Conservation (phyloP, 1,284 basidiomycete species). For the Farysia itapuensis region DNA sequence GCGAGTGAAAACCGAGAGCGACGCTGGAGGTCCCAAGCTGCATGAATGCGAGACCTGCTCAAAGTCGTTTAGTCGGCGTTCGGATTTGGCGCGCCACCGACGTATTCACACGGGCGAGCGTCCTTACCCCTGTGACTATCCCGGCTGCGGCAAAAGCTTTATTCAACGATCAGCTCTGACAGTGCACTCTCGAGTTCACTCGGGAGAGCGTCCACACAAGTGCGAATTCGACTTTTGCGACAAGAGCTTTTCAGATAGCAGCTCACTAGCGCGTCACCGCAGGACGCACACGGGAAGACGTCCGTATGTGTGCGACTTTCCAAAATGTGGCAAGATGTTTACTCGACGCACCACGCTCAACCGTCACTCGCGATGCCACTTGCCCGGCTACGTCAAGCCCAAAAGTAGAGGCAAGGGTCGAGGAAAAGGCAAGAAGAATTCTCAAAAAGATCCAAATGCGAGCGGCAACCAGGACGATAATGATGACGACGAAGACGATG, state of each 20-base stretch:
- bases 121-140: slow-evolving; percentile 68
- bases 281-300: slow-evolving; percentile 70
- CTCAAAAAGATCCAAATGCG: slow-evolving; percentile 1
- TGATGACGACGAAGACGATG: slow-evolving; percentile 32
- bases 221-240: slow-evolving; percentile 69
- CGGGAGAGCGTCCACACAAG: slow-evolving; percentile 82
- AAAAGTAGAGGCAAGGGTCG: slow-evolving; percentile 39
- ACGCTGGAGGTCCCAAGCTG: slow-evolving; percentile 57
- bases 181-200: slow-evolving; percentile 81
- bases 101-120: slow-evolving; percentile 86
- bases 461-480: slow-evolving; percentile 3
- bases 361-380: slow-evolving; percentile 53
- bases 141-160: slow-evolving; percentile 61
- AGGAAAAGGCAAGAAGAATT: slow-evolving; percentile 38
- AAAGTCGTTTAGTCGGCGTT: slow-evolving; percentile 57
- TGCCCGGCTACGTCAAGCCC: slow-evolving; percentile 48
- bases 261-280: slow-evolving; percentile 67
- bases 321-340: slow-evolving; percentile 58
- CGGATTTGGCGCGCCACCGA: slow-evolving; percentile 66
- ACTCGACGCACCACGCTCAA: slow-evolving; percentile 59
- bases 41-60: slow-evolving; percentile 56
- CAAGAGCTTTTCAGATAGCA: slow-evolving; percentile 66
- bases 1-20: slow-evolving; percentile 47
- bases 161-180: slow-evolving; percentile 68
- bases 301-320: slow-evolving; percentile 59